Conservation (phyloP, 805 yeast genomes). For the Lachancea dasiensis region DNA sequence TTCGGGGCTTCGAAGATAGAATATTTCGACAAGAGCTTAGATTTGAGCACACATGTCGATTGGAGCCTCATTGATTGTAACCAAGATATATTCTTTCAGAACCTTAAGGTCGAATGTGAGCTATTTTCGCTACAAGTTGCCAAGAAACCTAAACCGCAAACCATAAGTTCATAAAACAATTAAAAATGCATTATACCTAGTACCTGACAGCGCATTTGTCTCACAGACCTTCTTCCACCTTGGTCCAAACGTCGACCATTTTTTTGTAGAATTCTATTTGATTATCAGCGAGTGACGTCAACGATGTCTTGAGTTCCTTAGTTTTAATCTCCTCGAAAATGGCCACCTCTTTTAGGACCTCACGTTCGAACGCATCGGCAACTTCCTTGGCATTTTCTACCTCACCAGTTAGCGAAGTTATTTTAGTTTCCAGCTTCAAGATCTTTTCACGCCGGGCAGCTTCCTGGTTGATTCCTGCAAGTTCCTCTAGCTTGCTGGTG, state of each 20-base stretch:
- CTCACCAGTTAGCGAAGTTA: conserved; percentile 45
- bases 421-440: conserved; percentile 43
- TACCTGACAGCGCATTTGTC: conserved; percentile 5
- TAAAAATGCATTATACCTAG: conserved; percentile 4
- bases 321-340: conserved; percentile 78
- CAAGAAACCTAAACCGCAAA: conserved; percentile 13
- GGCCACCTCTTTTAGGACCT: conserved; percentile 49
- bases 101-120: conserved; percentile 12
- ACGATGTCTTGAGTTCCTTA: conserved; percentile 64
- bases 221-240: conserved; percentile 38
- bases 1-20: conserved; percentile 17
- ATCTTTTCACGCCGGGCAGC: conserved; percentile 47
- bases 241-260: conserved; percentile 66
- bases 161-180: conserved; percentile 2
- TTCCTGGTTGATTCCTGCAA: conserved; percentile 59
- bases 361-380: conserved; percentile 50
- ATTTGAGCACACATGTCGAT: conserved; percentile 16
- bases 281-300: conserved; percentile 67
- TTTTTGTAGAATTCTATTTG: conserved; percentile 68
- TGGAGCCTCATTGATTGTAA: conserved; percentile 25
- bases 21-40: conserved; percentile 15
- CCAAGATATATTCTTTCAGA: conserved; percentile 13
- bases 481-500: conserved; percentile 52
- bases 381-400: conserved; percentile 45
- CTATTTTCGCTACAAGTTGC: conserved; percentile 8